A percentile compares a stretch with the other conserved stretches of the same genome.
phyloP scores from a whole-genome alignment of 2,329 filamentous ascomycete species.

The Xylariaceae sp. region DNA sequence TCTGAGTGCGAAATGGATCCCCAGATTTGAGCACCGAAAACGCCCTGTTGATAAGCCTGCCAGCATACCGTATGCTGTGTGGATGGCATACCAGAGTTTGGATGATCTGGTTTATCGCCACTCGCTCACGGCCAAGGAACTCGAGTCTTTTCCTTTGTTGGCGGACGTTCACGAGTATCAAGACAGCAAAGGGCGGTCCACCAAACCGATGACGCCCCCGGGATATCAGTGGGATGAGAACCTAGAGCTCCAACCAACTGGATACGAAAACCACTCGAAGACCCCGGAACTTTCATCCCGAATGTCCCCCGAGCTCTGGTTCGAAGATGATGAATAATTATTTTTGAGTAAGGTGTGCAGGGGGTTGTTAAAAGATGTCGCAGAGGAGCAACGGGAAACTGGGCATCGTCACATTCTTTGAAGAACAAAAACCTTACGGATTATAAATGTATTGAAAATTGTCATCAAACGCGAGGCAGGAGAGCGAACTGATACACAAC shows the following conservation, averaged over 20 bases:
- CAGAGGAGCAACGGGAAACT: no score
- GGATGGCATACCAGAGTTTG: conserved; percentile 10
- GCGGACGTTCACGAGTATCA: conserved; percentile 14
- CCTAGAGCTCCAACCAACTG: conserved; percentile 6
- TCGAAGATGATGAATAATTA: no score
- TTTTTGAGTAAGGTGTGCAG: no score
- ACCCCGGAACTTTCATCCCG: neutral
- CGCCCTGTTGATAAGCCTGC: neutral
- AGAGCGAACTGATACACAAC: no score
- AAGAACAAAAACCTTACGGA: no score
- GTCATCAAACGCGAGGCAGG: no score
- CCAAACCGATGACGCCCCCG: conserved; percentile 4
- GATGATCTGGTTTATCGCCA: conserved; percentile 13
- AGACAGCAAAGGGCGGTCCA: conserved; percentile 3
- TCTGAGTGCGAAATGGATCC: conserved; percentile 11
- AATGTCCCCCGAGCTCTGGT: no score
- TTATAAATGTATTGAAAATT: no score
- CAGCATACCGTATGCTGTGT: neutral
- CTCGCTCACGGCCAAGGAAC: conserved; percentile 7
- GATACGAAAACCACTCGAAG: neutral
- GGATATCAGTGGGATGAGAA: conserved; percentile 11
- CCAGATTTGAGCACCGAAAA: conserved; percentile 8
- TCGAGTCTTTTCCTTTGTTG: conserved; percentile 6
- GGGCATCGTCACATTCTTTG: no score
- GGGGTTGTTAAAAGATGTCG: no score